Percentiles rank a stretch among this genome's conserved stretches.
These are phyloP conservation scores for Tylopilus subfusipes DNA, from an alignment of 768 basidiomycete species.

Conservation along the genomic window DNA sequence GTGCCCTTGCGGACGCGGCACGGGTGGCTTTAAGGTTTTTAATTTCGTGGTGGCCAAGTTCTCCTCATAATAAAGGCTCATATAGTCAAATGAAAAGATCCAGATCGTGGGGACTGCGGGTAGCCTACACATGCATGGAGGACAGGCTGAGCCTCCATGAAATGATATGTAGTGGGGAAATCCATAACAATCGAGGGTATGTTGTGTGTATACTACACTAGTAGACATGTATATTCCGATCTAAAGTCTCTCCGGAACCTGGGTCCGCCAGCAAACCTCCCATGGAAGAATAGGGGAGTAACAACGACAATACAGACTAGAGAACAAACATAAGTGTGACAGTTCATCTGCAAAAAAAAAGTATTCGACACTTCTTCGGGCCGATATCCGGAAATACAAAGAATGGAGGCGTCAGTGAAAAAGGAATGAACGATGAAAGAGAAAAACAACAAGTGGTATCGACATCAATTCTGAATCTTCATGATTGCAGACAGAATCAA, in stretches of 20 bases:
- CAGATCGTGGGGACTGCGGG: too few species aligned
- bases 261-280: slow-evolving; percentile 10
- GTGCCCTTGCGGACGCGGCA: too few species aligned
- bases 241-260: background rate
- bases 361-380: background rate
- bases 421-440: background rate
- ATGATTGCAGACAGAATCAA: background rate
- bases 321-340: background rate
- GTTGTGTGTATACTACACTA: background rate
- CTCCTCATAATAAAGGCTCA: too few species aligned
- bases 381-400: background rate
- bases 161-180: background rate
- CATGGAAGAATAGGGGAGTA: background rate
- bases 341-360: background rate
- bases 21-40: too few species aligned
- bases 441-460: slow-evolving; percentile 14
- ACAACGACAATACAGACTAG: background rate
- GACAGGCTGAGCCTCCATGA: too few species aligned
- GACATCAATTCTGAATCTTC: slow-evolving; percentile 6
- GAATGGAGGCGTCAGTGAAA: background rate
- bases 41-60: too few species aligned
- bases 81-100: too few species aligned
- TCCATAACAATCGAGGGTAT: background rate
- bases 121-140: too few species aligned
- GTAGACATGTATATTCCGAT: background rate